A percentile compares a stretch with the other conserved stretches of the same genome.
Conservation (phyloP, 148 eudicot species). For the Fagopyrum esculentum region DNA sequence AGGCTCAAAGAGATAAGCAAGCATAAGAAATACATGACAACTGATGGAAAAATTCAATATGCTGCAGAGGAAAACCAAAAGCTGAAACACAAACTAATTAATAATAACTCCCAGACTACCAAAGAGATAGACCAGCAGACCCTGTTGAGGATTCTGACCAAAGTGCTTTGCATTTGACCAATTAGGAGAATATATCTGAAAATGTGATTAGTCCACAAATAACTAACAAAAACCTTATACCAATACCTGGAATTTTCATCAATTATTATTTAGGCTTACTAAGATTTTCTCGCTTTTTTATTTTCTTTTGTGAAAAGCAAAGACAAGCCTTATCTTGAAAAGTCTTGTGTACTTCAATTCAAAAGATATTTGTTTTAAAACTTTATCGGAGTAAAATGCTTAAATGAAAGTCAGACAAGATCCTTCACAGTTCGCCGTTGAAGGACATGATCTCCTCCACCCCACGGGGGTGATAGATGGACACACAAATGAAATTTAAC, state of each 20-base stretch:
- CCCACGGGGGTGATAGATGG: background rate
- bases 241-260: background rate
- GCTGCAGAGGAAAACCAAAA: background rate
- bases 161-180: background rate
- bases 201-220: background rate
- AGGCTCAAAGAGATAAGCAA: background rate
- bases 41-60: background rate
- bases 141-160: background rate
- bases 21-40: background rate
- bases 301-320: no score
- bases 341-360: background rate
- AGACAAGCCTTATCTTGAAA: background rate
- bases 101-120: background rate
- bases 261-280: background rate
- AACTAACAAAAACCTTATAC: no score
- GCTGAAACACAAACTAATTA: background rate
- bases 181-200: no score
- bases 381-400: background rate
- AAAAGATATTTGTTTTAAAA: background rate
- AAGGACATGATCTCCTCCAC: background rate
- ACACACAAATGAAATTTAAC: background rate
- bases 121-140: background rate
- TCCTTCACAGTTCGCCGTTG: background rate
- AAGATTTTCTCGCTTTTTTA: background rate
- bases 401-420: background rate